Evolutionary conservation across 306 rosid species (phyloP).

Genomic region (Oxytropis ochrocephala): DNA sequence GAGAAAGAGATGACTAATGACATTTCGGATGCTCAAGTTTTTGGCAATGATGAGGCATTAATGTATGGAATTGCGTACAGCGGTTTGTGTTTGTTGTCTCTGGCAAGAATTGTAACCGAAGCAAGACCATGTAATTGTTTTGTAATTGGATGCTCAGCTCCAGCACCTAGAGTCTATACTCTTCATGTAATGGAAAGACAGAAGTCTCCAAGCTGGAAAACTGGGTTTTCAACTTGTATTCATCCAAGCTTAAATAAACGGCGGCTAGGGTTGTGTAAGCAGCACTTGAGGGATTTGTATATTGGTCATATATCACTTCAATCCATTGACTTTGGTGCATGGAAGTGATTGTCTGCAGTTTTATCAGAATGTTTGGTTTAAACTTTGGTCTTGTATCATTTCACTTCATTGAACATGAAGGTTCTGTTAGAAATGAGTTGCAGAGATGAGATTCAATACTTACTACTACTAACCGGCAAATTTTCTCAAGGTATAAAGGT

Average conservation of each 20-base stretch:
- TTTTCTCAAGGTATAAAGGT: conserved; percentile 53
- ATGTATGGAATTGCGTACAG: conserved; percentile 71
- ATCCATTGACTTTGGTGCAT: conserved; percentile 75
- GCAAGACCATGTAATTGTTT: conserved; percentile 84
- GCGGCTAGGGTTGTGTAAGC: conserved; percentile 68
- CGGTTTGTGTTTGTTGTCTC: conserved; percentile 67
- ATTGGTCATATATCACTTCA: conserved; percentile 82
- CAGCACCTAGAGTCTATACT: conserved; percentile 70
- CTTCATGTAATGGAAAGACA: conserved; percentile 94
- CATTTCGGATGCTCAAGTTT: conserved; percentile 33
- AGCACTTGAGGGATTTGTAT: conserved; percentile 68
- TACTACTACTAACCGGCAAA: conserved; percentile 22
- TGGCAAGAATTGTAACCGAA: conserved; percentile 68
- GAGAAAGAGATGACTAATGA: conserved; percentile 46
- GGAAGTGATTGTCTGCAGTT: conserved; percentile 45
- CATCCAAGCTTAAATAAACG: conserved; percentile 84
- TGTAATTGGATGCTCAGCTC: conserved; percentile 55
- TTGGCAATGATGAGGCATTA: conserved; percentile 65
- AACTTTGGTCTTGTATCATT: conserved; percentile 2
- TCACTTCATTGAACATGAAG: conserved; percentile 45
- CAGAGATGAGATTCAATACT: conserved; percentile 35
- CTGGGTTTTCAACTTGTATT: conserved; percentile 81
- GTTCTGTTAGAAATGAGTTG: conserved; percentile 45
- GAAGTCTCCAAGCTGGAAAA: conserved; percentile 87
- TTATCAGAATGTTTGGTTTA: conserved; percentile 5